Conservation (phyloP, 805 yeast genomes). For the Saturnispora sanitii region DNA sequence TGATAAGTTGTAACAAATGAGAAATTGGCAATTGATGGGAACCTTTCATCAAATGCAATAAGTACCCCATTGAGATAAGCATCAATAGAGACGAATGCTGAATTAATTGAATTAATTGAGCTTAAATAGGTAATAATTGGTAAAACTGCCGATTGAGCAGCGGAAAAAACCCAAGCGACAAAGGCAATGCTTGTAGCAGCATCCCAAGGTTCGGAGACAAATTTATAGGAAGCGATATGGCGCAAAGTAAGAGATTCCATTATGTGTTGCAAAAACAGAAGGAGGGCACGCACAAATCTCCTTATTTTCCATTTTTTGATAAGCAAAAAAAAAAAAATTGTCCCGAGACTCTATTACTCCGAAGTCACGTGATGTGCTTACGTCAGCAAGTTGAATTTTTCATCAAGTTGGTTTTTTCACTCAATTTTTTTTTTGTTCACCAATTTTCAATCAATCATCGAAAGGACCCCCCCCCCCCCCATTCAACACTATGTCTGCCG, state of each 20-base stretch:
- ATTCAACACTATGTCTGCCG: background rate
- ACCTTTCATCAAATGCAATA: slow-evolving; percentile 21
- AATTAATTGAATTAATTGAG: slow-evolving; percentile 10
- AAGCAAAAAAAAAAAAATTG: background rate
- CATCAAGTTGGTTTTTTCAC: no score
- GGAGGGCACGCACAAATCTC: background rate
- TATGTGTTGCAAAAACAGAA: background rate
- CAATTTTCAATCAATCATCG: background rate
- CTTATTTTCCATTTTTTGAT: background rate
- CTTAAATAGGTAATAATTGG: no score
- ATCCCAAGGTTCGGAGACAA: background rate
- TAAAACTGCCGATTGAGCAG: no score
- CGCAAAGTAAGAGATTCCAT: background rate
- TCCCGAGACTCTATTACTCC: background rate
- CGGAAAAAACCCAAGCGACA: background rate
- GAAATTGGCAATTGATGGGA: slow-evolving; percentile 23
- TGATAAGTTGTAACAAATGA: slow-evolving; percentile 1
- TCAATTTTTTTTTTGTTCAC: background rate
- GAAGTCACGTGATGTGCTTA: background rate
- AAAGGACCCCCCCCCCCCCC: background rate
- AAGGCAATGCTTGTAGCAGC: background rate
- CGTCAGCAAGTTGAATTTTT: background rate
- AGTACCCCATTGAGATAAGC: slow-evolving; percentile 16
- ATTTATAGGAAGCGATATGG: background rate
- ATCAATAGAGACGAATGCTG: slow-evolving; percentile 20